Evolutionary conservation across 176 grass and related monocot genomes (phyloP).

Genomic region (Alloteropsis semialata): DNA sequence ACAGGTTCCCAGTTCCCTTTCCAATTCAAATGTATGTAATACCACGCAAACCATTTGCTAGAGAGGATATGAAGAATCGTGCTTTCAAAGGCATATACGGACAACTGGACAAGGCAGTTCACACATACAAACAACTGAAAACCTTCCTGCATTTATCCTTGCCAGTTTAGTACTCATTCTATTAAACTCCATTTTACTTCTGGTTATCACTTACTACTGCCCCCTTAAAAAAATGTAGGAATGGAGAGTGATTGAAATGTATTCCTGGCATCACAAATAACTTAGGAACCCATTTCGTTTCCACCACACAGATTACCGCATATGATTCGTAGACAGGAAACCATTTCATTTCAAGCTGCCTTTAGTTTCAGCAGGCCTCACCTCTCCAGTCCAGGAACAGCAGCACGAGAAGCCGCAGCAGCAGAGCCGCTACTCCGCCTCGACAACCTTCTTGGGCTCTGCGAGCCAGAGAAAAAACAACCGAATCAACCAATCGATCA

Average conservation of each 20-base stretch:
- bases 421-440: slow-evolving; percentile 32
- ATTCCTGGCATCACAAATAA: not conserved
- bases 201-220: not conserved
- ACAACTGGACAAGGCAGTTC: not conserved
- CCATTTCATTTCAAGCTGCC: not conserved
- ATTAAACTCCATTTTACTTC: not conserved
- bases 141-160: not conserved
- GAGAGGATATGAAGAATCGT: not conserved
- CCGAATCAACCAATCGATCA: slow-evolving; percentile 3
- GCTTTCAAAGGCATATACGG: not conserved
- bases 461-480: slow-evolving; percentile 7
- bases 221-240: not conserved
- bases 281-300: not conserved
- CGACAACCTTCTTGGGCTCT: slow-evolving; percentile 68
- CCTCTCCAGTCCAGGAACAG: slow-evolving; percentile 37
- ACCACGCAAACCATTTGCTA: not conserved
- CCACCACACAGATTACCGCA: not conserved
- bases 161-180: not conserved
- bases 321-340: not conserved
- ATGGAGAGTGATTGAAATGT: not conserved
- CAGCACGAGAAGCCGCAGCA: slow-evolving; percentile 3
- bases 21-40: not conserved
- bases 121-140: not conserved
- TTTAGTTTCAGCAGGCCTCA: slow-evolving; percentile 12
- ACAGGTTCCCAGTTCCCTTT: not conserved